Evolutionary conservation across 2,329 filamentous ascomycete genomes (phyloP), one percentile per base, ranked within the genome.

Genomic region (Aureobasidium subglaciale): DNA sequence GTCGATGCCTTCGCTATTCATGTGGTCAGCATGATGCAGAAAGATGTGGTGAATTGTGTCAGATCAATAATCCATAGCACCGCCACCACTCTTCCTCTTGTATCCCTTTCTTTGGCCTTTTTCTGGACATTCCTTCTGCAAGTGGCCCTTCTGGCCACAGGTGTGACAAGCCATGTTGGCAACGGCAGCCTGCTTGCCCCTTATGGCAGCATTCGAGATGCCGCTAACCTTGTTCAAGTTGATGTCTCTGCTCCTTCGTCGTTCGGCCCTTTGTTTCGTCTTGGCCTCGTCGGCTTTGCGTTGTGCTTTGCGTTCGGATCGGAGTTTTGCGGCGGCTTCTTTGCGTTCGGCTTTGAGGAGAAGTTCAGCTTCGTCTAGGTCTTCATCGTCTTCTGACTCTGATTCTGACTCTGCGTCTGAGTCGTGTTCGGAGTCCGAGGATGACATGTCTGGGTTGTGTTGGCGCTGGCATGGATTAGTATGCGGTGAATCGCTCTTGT

Each of bases 181-280:
- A 34, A 59, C 43, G 40, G 58, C 61, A 38, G 64, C 59, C 58
- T 46, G 59, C 69, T 61, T 62, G 68, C 69, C 61, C 67, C 58
- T 61, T 58, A 64, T 67, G 60, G 68, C 66, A 37, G 69, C 68
- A 35, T 75, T 74, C 57, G 84, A 87, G 43, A 88, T 81, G 1
- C 64, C 45, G 1, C 65, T 40, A 5, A 84, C 66, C 22, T 76
- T 76, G 64, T 85, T 85, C 56, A 89, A 70, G 59, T 85, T 84
- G 50, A 88, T 76, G 55, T 86, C 81, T 67, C 85, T 86, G 67
- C 83, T 83, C 63, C 81, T 78, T 41, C 83, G 74, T 65, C 79
- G 78, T 38, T 82, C 79, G 7, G 81, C 78, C 16, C 84, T 68
- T 60, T 81, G 74, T 60, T 72, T 71, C 11, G 73, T 70, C 60